Evolutionary conservation across 2,329 filamentous ascomycete genomes (phyloP), one percentile per base, ranked within the genome.

Genomic region (Neoarthrinium moseri): DNA sequence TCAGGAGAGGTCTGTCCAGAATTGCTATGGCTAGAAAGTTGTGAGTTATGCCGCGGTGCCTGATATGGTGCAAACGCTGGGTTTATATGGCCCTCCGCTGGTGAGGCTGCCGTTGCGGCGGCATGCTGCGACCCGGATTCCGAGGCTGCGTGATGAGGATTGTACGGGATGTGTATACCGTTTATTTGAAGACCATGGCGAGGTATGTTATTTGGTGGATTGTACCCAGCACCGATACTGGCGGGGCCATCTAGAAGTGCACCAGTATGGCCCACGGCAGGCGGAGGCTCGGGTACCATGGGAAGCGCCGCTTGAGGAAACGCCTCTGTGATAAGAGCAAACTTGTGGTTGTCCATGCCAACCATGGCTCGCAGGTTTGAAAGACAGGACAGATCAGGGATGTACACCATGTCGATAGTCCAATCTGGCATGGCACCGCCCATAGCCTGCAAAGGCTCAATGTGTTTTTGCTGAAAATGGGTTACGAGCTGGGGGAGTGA

Each of bases 401-500:
- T 51, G 41, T 66, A 53, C 6, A 79, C 59, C 74, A 78, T 78
- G 30, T 75, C 66, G 5, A 61, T 56, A 17, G 65, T 61, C 74
- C 75, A 79, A 51, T 77, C 67, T 27, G 67, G 47, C 12, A 56
- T 48, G 6, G 54, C 48, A 5, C 46, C 47, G n/a, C 45, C 56
- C 34, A 51, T 50, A 35, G 33, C 36, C 46, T 51, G 51, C 27
- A 56, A 54, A 11, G 58, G 58, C 39, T 66, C 58, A 17, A 68
- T 44, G 51, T 77, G 75, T 17, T 59, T 60, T 38, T 57, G 56
- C 30, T 81, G 76, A 46, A 83, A 81, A 52, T 84, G 77, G 46
- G 75, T 78, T 50, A 79, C 76, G 46, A 88, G 74, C 43, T 78
- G 74, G 22, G 81, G 73, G 13, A 87, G 66, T n/a, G 77, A 79